Conservation (phyloP, 768 basidiomycete species). For the Rhodotorula babjevae region DNA sequence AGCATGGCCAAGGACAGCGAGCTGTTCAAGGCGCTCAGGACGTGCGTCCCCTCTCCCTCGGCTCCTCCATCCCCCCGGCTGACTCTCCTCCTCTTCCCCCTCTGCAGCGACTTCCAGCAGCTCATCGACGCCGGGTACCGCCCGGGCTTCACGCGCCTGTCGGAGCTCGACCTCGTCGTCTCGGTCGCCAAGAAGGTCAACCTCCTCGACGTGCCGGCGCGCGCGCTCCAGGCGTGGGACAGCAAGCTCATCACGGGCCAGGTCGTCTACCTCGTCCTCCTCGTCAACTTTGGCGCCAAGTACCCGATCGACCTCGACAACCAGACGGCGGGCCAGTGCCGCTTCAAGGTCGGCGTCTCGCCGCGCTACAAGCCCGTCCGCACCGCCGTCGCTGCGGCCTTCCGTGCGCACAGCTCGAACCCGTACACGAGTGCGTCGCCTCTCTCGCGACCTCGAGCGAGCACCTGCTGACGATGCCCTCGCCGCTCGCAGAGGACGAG, state of each 20-base stretch:
- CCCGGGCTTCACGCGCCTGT: constrained; percentile 59
- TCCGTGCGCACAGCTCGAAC: constrained; percentile 54
- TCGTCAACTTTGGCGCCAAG: constrained; percentile 57
- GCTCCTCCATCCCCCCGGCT: background rate
- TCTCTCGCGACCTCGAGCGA: constrained; percentile 45
- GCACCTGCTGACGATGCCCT: constrained; percentile 32
- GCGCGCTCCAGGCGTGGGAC: constrained; percentile 71
- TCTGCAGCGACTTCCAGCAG: constrained; percentile 58
- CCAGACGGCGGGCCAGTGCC: constrained; percentile 51
- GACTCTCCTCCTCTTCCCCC: too few relatives aligned
- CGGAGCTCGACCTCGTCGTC: constrained; percentile 52
- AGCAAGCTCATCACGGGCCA: constrained; percentile 57
- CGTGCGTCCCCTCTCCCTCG: constrained; percentile 31
- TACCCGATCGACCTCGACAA: constrained; percentile 56
- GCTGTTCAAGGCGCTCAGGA: constrained; percentile 36
- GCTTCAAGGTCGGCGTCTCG: constrained; percentile 63
- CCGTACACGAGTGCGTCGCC: constrained; percentile 50
- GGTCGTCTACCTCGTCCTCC: constrained; percentile 58
- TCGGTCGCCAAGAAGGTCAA: constrained; percentile 45
- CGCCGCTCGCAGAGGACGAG: constrained; percentile 37
- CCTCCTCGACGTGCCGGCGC: constrained; percentile 58
- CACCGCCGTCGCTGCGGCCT: constrained; percentile 50
- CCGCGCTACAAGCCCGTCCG: constrained; percentile 59
- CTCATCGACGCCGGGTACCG: constrained; percentile 58
- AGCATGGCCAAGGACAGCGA: constrained; percentile 39